A percentile compares a stretch with the other conserved stretches of the same genome.
phyloP scores from a whole-genome alignment of 768 basidiomycete genomes.

The Baorangia bicolor region DNA sequence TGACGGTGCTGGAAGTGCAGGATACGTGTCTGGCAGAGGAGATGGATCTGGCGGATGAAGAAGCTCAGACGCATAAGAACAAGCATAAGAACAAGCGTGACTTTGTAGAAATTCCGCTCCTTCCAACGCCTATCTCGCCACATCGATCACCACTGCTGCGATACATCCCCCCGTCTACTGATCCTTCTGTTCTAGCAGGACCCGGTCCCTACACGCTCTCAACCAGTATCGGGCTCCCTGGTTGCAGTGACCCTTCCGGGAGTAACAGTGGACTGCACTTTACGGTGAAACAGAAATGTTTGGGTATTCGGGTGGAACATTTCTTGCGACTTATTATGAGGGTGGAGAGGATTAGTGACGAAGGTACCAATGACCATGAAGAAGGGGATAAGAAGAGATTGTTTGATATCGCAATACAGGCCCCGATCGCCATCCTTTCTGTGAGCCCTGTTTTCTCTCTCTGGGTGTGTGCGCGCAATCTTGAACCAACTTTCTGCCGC shows the following conservation, averaged over 20 bases:
- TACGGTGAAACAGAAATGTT: constrained; percentile 65
- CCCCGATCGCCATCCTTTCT: constrained; percentile 84
- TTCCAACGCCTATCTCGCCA: constrained; percentile 31
- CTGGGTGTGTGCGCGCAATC: not conserved
- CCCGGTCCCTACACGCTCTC: constrained; percentile 28
- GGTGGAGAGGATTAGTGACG: constrained; percentile 72
- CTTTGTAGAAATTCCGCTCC: constrained; percentile 16
- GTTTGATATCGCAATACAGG: constrained; percentile 87
- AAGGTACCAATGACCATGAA: constrained; percentile 52
- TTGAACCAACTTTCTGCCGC: not conserved
- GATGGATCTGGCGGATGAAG: not conserved
- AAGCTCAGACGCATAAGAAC: constrained; percentile 7
- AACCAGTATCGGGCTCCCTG: constrained; percentile 15
- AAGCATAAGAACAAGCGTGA: constrained; percentile 12
- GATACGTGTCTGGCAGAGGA: constrained; percentile 20
- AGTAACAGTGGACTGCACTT: constrained; percentile 53
- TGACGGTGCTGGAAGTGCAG: constrained; percentile 20
- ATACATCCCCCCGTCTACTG: constrained; percentile 11
- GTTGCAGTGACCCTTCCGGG: constrained; percentile 5
- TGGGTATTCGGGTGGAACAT: constrained; percentile 75
- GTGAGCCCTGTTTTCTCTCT: constrained; percentile 44
- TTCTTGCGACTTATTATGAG: constrained; percentile 77
- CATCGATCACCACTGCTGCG: constrained; percentile 28
- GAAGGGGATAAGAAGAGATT: constrained; percentile 74
- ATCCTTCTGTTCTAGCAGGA: constrained; percentile 25